These are phyloP conservation scores for Blepharisma japonicum DNA, from an alignment of 73 alveolate genomes.

Conservation along the genomic window DNA sequence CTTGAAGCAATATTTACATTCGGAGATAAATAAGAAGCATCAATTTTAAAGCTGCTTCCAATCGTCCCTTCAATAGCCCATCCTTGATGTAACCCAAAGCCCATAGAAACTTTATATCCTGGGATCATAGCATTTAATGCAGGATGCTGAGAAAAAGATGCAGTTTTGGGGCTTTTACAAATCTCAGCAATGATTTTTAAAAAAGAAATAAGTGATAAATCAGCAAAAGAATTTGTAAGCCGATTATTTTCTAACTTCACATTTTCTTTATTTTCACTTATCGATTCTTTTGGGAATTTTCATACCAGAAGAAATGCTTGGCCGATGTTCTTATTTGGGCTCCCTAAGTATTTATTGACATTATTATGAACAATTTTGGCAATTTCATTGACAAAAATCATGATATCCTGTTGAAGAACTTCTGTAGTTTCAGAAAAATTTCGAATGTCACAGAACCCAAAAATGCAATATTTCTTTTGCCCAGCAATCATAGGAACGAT, in stretches of 20 bases:
- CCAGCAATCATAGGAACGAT: slow-evolving; percentile 97
- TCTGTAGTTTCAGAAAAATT: slow-evolving; percentile 96
- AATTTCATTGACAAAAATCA: slow-evolving; percentile 95
- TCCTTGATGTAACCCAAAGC: slow-evolving; percentile 91
- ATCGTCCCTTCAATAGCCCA: slow-evolving; percentile 95
- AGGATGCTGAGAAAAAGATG: slow-evolving; percentile 23
- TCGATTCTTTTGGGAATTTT: slow-evolving; percentile 75
- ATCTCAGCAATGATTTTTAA: slow-evolving; percentile 68
- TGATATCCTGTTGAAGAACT: slow-evolving; percentile 88
- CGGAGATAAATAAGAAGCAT: slow-evolving; percentile 91
- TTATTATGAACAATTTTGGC: slow-evolving; percentile 92
- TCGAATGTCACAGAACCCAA: slow-evolving; percentile 97
- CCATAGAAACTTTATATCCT: slow-evolving; percentile 78
- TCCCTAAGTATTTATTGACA: slow-evolving; percentile 83
- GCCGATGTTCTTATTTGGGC: slow-evolving; percentile 98
- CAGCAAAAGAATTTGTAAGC: slow-evolving; percentile 38
- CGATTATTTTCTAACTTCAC: background rate
- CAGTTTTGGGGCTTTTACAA: slow-evolving; percentile 62
- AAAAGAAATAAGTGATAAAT: slow-evolving; percentile 61
- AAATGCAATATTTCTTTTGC: slow-evolving; percentile 83
- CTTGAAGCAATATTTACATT: slow-evolving; percentile 93
- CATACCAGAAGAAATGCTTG: slow-evolving; percentile 97
- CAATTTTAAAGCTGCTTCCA: slow-evolving; percentile 85
- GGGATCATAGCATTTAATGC: slow-evolving; percentile 73
- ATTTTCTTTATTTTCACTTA: background rate